Evolutionary conservation across 1,284 basidiomycete genomes (phyloP), one percentile per base, ranked within the genome.

Genomic region (Tilletia caries): DNA sequence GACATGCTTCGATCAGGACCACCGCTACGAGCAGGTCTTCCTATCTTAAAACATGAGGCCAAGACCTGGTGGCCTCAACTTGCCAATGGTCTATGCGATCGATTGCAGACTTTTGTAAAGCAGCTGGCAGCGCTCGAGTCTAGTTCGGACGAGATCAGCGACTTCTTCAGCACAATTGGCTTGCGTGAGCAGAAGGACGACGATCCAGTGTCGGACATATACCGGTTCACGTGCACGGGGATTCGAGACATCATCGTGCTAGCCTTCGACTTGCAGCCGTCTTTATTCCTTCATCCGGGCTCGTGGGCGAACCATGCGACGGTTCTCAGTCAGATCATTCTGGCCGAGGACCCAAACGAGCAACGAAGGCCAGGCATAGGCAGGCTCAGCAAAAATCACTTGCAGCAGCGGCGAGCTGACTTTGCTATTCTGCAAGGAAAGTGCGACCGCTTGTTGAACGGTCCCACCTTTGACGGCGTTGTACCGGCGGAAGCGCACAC

Each of bases 51-150:
- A 4, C 6, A 20, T 4, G 32, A 34, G 20, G 27, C 58, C 6
- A 12, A n/a, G n/a, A 34, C 33, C 18, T 62, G 58, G 58, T 62
- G 58, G 58, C 58, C 58, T 20, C 58, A 62, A 23, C 58, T 62
- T 18, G 58, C 33, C 29, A 34, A 3, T 20, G 33, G 33, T 10
- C 18, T 62, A 12, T 62, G 58, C 18, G 58, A 62, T 5, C 58
- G 58, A 3, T 23, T 33, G 20, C 58, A 62, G 8, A 29, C 32
- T 13, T 62, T 62, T 18, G 27, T 20, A 3, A 33, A 62, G 32
- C 58, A 54, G 25, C 52, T 54, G 52, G 52, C 52, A 27, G 29
- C 37, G 48, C 48, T 50, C 20, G 48, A 50, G 20, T 18, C 48
- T 0, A 25, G 20, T 8, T 50, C 48, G 10, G 48, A 15, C 37